These are phyloP conservation scores for Penicillium brasilianum DNA, from an alignment of 2,329 filamentous ascomycete genomes.

Conservation along the genomic window DNA sequence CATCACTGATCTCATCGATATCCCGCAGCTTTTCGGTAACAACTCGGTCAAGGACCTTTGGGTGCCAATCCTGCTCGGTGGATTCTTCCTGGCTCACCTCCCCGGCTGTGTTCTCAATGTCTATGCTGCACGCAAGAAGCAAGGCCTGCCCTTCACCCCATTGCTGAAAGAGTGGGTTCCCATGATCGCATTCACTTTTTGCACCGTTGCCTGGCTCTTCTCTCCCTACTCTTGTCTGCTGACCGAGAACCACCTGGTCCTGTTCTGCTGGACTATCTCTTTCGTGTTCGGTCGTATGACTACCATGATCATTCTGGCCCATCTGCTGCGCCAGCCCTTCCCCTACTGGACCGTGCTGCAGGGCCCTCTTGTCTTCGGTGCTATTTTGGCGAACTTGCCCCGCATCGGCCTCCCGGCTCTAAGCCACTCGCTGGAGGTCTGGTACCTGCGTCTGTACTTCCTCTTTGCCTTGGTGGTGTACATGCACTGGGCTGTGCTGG, in stretches of 20 bases:
- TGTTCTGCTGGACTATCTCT: conserved; percentile 93
- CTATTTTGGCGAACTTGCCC: conserved; percentile 81
- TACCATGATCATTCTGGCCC: conserved; percentile 97
- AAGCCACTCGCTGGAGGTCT: conserved; percentile 69
- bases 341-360: conserved; percentile 96
- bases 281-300: conserved; percentile 98
- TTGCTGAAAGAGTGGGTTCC: conserved; percentile 94
- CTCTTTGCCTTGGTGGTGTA: conserved; percentile 84
- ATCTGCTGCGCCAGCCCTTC: conserved; percentile 90
- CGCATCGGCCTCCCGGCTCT: conserved; percentile 72
- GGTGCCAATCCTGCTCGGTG: conserved; percentile 71
- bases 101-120: conserved; percentile 92
- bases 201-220: conserved; percentile 82
- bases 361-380: conserved; percentile 82
- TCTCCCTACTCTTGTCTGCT: conserved; percentile 85
- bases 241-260: conserved; percentile 81
- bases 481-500: conserved; percentile 88
- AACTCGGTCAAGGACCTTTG: conserved; percentile 85
- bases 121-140: conserved; percentile 71
- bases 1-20: conserved; percentile 71
- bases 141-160: conserved; percentile 75
- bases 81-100: conserved; percentile 74
- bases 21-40: conserved; percentile 67
- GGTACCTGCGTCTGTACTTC: conserved; percentile 85
- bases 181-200: conserved; percentile 78